Conservation (phyloP, 495 filamentous ascomycete genomes). For the Aeminium ludgeri region DNA sequence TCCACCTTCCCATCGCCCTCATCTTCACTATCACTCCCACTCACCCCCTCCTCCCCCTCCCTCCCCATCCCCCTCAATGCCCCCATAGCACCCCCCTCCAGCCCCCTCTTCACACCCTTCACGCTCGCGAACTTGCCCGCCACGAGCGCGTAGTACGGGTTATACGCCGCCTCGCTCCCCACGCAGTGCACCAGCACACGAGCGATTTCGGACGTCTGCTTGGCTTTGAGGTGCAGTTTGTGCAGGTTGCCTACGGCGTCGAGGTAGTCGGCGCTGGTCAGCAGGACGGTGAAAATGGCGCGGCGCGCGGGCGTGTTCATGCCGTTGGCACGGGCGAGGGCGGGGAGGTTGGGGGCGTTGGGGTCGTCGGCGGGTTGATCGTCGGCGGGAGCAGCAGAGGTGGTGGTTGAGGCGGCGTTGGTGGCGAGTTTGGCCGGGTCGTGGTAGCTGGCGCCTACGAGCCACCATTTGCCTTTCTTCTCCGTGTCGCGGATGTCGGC, state of each 20-base stretch:
- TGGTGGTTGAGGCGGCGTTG: slow-evolving; percentile 8
- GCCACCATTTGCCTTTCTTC: slow-evolving; percentile 94
- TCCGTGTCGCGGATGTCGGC: slow-evolving; percentile 64
- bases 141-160: slow-evolving; percentile 83
- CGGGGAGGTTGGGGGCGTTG: slow-evolving; percentile 40
- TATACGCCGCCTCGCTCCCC: slow-evolving; percentile 67
- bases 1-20: slow-evolving; percentile 25
- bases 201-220: slow-evolving; percentile 74
- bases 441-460: slow-evolving; percentile 82
- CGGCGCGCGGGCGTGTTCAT: slow-evolving; percentile 93
- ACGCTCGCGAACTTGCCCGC: slow-evolving; percentile 57
- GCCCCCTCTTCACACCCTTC: slow-evolving; percentile 30
- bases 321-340: slow-evolving; percentile 62
- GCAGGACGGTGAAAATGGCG: slow-evolving; percentile 77
- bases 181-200: slow-evolving; percentile 77
- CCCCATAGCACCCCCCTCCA: slow-evolving; percentile 74
- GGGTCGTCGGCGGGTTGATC: slow-evolving; percentile 1
- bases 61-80: slow-evolving; percentile 78
- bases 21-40: slow-evolving; percentile 30
- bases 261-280: slow-evolving; percentile 72
- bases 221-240: slow-evolving; percentile 69
- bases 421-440: slow-evolving; percentile 20
- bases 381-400: slow-evolving; percentile 4
- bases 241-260: slow-evolving; percentile 63
- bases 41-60: slow-evolving; percentile 32